These are phyloP conservation scores for Cucurbita maxima DNA, from an alignment of 306 rosid genomes.

Conservation along the genomic window DNA sequence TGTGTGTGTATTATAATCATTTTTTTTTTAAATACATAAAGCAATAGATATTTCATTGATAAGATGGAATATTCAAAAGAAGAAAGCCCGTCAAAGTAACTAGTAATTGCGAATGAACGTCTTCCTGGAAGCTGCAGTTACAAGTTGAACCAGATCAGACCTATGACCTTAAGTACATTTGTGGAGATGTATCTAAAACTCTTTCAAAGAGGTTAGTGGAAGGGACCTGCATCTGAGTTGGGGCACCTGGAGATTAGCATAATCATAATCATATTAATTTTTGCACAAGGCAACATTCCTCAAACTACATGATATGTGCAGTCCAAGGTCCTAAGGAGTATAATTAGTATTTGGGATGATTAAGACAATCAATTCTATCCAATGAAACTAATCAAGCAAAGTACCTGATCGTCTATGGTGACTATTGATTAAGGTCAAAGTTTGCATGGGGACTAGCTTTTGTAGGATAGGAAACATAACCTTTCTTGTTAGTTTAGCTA, in stretches of 20 bases:
- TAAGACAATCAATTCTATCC: neutral
- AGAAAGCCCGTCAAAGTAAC: neutral
- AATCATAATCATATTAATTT: neutral
- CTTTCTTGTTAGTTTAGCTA: neutral
- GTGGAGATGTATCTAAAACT: neutral
- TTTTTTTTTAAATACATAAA: neutral
- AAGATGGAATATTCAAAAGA: neutral
- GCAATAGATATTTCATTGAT: neutral
- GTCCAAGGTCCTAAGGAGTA: neutral
- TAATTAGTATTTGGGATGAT: neutral
- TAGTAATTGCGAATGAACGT: neutral
- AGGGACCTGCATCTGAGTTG: neutral
- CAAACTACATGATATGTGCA: neutral
- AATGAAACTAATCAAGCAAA: neutral
- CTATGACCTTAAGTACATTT: neutral
- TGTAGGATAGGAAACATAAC: neutral
- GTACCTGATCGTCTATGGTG: neutral
- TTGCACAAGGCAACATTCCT: neutral
- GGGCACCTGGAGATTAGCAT: neutral
- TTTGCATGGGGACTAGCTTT: neutral
- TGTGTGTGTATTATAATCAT: neutral
- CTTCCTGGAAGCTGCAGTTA: neutral
- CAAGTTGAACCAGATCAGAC: neutral
- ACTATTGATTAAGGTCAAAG: neutral
- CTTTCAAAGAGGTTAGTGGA: neutral